Base-by-base conservation (phyloP, 2,329 filamentous ascomycete species). In the Sclerotinia glacialis region DNA sequence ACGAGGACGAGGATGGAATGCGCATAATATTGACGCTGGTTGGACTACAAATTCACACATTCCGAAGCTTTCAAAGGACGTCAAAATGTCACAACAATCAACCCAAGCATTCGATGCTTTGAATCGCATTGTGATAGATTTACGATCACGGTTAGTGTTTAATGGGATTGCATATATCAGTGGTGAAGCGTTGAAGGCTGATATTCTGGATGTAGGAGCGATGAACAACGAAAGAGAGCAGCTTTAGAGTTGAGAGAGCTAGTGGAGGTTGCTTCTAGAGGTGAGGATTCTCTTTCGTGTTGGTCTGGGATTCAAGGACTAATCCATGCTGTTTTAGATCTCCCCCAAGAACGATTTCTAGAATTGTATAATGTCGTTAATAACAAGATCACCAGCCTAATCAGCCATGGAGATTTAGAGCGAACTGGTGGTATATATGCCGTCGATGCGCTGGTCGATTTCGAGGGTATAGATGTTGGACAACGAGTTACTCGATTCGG, bases 401-500 rank as follows among this genome's bases (percentile, higher is more conserved):
- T 96, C 69, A 88, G 92, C 77, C 91, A 93, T 70, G 89, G 86
- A 79, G 93, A 97, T 77, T 88, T 89, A 73, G 95, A 99, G 77
- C 89, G 93, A 67, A 87, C 97, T 66, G 95, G 93, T 69, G 96
- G 95, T 63, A 90, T 99, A 69, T 89, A 95, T 74, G 94, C 94
- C 68, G 86, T 99, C 69, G 94, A 97, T 78, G 89, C 90, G 67
- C 86, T 99, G 65, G 94, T 98, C 78, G 93, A 97, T 77, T 97
- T 98, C 77, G 94, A 97, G 74, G 94, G 93, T 67, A 92, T 97
- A 73, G 96, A 99, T 79, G 87, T 91, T 31, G 92, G 92, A 46
- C 88, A 92, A 74, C 98, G 98, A 79, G 97, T 95, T 67, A 96
- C 94, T 40, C 88, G 95, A 65, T 99, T 98, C 76, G 92, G 92